Base-by-base conservation (phyloP, 2,329 filamentous ascomycete genomes). In the Phialemoniopsis sp. region DNA sequence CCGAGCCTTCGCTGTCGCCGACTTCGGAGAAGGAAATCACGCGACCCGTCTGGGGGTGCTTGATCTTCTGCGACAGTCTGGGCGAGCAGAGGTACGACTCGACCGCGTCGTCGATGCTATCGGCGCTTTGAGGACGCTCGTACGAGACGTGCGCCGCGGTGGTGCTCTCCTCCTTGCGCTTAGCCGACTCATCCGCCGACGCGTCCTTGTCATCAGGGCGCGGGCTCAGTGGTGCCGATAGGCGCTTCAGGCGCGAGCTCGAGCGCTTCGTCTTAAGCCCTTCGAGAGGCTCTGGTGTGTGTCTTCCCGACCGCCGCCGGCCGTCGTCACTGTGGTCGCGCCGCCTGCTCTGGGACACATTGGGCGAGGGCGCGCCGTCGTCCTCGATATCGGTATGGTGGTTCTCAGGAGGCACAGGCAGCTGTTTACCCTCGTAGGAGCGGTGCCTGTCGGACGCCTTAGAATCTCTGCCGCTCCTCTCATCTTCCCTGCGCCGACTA, bases 1-100 rank as follows among this genome's bases (percentile, higher is more conserved):
- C 91, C 49, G 85, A 91, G 2, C 93, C 93, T 32, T 91, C 80
- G 0, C 90, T 82, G 58, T 97, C 90, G 13, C 93, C 93, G 3
- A 98, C 93, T 60, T 98, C 93, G 0, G 91, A 97, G 56, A 96
- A 98, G 1, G 89, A 94, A 49, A 98, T 96, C 4, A 85, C 73
- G 13, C 93, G 81, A 2, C 90, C 89, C 0, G 87, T 94, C 42
- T 87, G 83, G 1, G 89, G 89, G 60, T 96, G 88, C 16, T 75
- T 73, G 37, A 97, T 88, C 62, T 85, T 95, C 54, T 95, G 90
- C 4, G 88, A 94, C 39, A 98, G 65, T 8, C 90, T 81, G 0
- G 89, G 82, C 10, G 89, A 89, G 51, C 82, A 81, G 7, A 97
- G 71, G 55, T 95, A 98, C 3, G 83, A 80, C 40, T 89, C 81